These are phyloP conservation scores for Periconia sp. DNA, from an alignment of 2,329 filamentous ascomycete species.

Conservation along the genomic window DNA sequence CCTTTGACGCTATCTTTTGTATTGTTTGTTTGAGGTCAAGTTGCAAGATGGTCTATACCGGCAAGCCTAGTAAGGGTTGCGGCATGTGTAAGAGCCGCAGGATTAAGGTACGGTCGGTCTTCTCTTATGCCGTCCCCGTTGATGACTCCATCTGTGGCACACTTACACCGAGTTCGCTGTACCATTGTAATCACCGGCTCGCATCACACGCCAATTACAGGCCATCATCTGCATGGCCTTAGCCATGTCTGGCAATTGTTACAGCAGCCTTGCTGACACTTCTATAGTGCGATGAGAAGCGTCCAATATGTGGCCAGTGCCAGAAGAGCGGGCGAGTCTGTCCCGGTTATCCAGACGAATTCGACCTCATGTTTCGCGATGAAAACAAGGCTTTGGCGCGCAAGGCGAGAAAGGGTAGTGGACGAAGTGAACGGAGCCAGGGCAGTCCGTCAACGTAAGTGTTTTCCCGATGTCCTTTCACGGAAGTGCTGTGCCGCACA, in stretches of 20 bases:
- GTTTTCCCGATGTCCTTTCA: neutral
- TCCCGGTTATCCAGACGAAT: slow-evolving; percentile 63
- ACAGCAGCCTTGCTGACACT: slow-evolving; percentile 17
- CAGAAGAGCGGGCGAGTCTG: slow-evolving; percentile 39
- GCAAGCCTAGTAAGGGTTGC: slow-evolving; percentile 61
- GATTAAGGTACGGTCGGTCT: slow-evolving; percentile 68
- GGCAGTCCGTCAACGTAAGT: slow-evolving; percentile 35
- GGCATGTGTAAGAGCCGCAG: slow-evolving; percentile 76
- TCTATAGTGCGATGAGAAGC: slow-evolving; percentile 42
- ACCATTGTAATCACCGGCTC: too few relatives aligned
- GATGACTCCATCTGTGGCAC: too few relatives aligned
- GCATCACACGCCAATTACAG: neutral
- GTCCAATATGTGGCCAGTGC: slow-evolving; percentile 44
- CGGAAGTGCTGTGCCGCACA: too few relatives aligned
- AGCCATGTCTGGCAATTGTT: too few relatives aligned
- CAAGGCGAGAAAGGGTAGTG: slow-evolving; percentile 59
- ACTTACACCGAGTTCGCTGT: too few relatives aligned
- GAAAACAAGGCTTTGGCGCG: slow-evolving; percentile 72
- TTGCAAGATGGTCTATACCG: slow-evolving; percentile 47
- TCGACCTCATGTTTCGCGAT: slow-evolving; percentile 75
- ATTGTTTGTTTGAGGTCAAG: slow-evolving; percentile 10
- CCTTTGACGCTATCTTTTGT: slow-evolving; percentile 11
- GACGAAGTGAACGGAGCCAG: slow-evolving; percentile 19
- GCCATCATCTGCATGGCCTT: slow-evolving; percentile 1
- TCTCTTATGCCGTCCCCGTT: neutral